Conservation (phyloP, 345 rosid genomes). For the Populus deltoides region DNA sequence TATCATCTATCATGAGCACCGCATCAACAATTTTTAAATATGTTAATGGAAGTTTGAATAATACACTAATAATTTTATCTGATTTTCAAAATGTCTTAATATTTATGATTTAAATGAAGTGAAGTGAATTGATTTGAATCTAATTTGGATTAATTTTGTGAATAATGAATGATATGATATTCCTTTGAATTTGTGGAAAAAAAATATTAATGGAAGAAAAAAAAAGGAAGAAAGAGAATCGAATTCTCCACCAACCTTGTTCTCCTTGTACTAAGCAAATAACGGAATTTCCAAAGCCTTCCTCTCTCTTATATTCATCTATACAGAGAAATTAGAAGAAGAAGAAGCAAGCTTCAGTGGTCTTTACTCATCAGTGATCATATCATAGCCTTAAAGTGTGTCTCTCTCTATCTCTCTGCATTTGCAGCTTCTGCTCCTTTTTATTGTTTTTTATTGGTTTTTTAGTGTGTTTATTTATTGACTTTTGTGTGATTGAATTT, state of each 20-base stretch:
- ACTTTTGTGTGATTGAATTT: slow-evolving; percentile 23
- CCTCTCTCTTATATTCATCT: background rate
- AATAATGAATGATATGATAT: too few relatives aligned
- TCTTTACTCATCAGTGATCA: background rate
- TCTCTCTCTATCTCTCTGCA: background rate
- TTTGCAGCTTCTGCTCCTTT: background rate
- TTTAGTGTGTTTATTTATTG: slow-evolving; percentile 6
- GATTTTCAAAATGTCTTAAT: too few relatives aligned
- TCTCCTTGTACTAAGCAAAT: slow-evolving; percentile 8
- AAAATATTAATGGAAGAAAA: background rate
- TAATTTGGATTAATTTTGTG: too few relatives aligned
- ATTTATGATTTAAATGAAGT: too few relatives aligned
- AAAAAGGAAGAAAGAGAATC: background rate
- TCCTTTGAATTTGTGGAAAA: too few relatives aligned
- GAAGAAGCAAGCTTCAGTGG: background rate
- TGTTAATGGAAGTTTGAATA: too few relatives aligned
- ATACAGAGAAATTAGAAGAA: background rate
- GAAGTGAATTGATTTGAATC: too few relatives aligned
- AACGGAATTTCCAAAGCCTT: slow-evolving; percentile 50
- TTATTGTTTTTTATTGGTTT: background rate
- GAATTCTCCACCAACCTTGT: slow-evolving; percentile 33
- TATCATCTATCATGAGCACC: too few relatives aligned
- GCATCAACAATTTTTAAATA: too few relatives aligned
- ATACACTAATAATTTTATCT: too few relatives aligned
- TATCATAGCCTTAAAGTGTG: background rate